A percentile compares a stretch with the other conserved stretches of the same genome.
phyloP scores from a whole-genome alignment of 1,139 yeast genomes.

The Taphrina flavorubra region DNA sequence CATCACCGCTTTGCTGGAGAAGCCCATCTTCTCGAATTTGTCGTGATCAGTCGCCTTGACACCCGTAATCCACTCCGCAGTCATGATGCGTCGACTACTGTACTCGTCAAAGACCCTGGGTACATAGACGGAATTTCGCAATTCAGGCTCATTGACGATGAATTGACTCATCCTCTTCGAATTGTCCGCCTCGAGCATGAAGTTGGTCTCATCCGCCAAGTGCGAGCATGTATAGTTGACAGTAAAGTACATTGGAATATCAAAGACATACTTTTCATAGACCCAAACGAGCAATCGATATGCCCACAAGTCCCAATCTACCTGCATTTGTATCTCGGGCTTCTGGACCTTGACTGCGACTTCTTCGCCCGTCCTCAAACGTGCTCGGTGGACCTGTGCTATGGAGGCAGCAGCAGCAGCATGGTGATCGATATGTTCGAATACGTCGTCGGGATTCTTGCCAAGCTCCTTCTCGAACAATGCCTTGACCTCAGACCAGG shows the following conservation, averaged over 20 bases:
- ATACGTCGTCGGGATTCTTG: conserved; percentile 53
- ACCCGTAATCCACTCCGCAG: conserved; percentile 81
- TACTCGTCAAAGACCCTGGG: conserved; percentile 61
- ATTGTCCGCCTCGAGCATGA: conserved; percentile 63
- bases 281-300: conserved; percentile 61
- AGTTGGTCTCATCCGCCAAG: conserved; percentile 66
- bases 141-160: conserved; percentile 53
- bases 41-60: conserved; percentile 59
- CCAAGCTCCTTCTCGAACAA: conserved; percentile 60
- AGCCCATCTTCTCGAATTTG: conserved; percentile 56
- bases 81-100: conserved; percentile 61
- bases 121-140: conserved; percentile 56
- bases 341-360: conserved; percentile 78
- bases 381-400: conserved; percentile 73
- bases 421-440: conserved; percentile 57
- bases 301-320: conserved; percentile 64
- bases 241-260: conserved; percentile 65
- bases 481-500: conserved; percentile 62
- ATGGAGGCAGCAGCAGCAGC: conserved; percentile 76
- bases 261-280: conserved; percentile 63
- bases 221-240: conserved; percentile 66
- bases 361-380: conserved; percentile 58
- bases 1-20: conserved; percentile 58
- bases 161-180: conserved; percentile 53
- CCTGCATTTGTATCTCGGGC: conserved; percentile 63